These are phyloP conservation scores for Umbelopsis sp. DNA, from an alignment of 371 early-diverging fungal species.

Conservation along the genomic window DNA sequence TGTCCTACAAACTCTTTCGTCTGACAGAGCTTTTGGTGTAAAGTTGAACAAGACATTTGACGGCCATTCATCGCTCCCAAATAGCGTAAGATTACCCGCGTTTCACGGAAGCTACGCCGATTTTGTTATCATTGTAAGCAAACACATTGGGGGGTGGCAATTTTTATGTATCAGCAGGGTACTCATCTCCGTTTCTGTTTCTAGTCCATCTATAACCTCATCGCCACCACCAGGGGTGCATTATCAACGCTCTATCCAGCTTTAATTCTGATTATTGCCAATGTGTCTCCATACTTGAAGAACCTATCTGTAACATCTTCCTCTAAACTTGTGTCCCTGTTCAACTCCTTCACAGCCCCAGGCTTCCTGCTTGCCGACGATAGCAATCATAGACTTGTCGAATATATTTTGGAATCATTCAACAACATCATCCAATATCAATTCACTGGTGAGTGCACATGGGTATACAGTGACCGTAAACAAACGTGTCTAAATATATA, in stretches of 20 bases:
- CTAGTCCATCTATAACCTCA: slow-evolving; percentile 73
- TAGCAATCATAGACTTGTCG: slow-evolving; percentile 70
- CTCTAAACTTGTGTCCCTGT: slow-evolving; percentile 74
- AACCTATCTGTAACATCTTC: slow-evolving; percentile 72
- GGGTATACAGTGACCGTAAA: no score
- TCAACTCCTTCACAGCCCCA: slow-evolving; percentile 77
- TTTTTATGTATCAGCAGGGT: neutral
- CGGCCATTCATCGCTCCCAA: slow-evolving; percentile 65
- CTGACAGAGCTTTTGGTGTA: slow-evolving; percentile 75
- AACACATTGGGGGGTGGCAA: no score
- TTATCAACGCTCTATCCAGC: slow-evolving; percentile 77
- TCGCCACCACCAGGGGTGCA: slow-evolving; percentile 74
- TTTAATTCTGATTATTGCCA: slow-evolving; percentile 74
- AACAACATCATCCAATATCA: slow-evolving; percentile 86
- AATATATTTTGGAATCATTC: slow-evolving; percentile 75
- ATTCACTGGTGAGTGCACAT: slow-evolving; percentile 47
- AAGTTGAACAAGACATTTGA: slow-evolving; percentile 80
- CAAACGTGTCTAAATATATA: no score
- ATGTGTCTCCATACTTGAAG: slow-evolving; percentile 81
- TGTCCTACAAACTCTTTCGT: slow-evolving; percentile 82
- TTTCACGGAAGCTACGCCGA: slow-evolving; percentile 85
- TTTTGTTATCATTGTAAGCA: slow-evolving; percentile 72
- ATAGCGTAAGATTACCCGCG: slow-evolving; percentile 68
- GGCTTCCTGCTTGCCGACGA: slow-evolving; percentile 81
- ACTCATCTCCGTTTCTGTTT: neutral